Conservation (phyloP, 495 filamentous ascomycete species). For the Podospora conica region DNA sequence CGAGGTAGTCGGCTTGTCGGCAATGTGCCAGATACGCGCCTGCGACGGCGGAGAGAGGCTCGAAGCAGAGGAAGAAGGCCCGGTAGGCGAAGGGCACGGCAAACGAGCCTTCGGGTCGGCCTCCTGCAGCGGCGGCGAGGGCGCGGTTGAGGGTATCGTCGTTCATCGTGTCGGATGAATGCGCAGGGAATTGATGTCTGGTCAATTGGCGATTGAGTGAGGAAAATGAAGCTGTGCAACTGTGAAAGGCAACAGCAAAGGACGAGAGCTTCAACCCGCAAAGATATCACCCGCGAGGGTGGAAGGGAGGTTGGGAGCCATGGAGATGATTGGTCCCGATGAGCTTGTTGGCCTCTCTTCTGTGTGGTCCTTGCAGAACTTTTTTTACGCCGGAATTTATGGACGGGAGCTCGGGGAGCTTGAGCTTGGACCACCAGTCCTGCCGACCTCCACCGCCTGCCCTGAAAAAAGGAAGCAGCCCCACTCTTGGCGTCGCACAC, state of each 20-base stretch:
- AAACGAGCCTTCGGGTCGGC: conserved; percentile 12
- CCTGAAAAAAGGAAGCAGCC: background rate
- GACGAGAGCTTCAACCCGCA: background rate
- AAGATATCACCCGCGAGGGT: background rate
- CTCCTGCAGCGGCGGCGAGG: background rate
- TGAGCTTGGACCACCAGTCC: conserved; percentile 19
- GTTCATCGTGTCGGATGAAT: conserved; percentile 4
- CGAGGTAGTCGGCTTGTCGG: conserved; percentile 52
- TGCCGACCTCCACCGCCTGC: conserved; percentile 1
- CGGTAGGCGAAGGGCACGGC: conserved; percentile 47
- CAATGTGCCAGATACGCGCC: conserved; percentile 60
- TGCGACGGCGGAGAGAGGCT: conserved; percentile 57
- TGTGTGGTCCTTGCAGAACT: conserved; percentile 1
- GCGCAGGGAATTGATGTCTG: background rate
- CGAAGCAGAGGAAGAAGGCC: conserved; percentile 60
- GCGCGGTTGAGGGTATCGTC: background rate
- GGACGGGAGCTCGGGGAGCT: background rate
- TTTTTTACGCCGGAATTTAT: background rate
- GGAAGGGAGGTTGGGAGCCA: background rate
- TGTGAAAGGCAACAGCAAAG: background rate
- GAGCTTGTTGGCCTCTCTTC: background rate
- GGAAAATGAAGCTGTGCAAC: background rate
- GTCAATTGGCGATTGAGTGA: background rate
- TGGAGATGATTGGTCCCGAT: background rate
- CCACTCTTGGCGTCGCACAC: background rate